These are phyloP conservation scores for Gymnopilus dilepis DNA, from an alignment of 768 basidiomycete species.

Conservation along the genomic window DNA sequence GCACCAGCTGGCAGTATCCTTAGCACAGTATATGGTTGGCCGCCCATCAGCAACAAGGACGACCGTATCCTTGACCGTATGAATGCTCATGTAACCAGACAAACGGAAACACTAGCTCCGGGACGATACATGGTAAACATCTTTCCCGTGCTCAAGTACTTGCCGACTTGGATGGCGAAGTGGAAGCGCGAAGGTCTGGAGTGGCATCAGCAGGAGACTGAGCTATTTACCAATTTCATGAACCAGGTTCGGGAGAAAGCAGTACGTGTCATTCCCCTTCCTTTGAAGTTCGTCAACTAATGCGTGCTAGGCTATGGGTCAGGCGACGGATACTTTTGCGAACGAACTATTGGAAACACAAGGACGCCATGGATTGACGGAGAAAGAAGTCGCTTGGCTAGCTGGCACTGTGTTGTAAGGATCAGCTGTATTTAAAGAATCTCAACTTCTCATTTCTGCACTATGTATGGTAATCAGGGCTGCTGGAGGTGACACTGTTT, in stretches of 20 bases:
- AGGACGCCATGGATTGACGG: not conserved
- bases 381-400: slow-evolving; percentile 6
- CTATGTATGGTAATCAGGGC: not conserved
- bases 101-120: not conserved
- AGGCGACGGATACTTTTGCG: not conserved
- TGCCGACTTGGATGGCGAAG: not conserved
- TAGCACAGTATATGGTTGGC: slow-evolving; percentile 1
- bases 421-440: not conserved
- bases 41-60: not conserved
- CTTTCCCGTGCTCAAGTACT: not conserved
- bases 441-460: not conserved
- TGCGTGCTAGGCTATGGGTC: not conserved
- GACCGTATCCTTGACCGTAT: not conserved
- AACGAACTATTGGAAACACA: not conserved
- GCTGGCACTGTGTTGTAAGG: not conserved
- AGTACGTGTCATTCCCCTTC: not conserved
- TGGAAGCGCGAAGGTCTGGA: slow-evolving; percentile 6
- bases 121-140: not conserved
- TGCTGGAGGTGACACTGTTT: slow-evolving; percentile 6
- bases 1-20: not conserved
- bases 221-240: not conserved
- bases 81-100: not conserved
- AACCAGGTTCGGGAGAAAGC: not conserved
- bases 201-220: not conserved
- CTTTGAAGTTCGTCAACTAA: not conserved